Percentiles rank a stretch among this genome's conserved stretches.
phyloP scores from a whole-genome alignment of 805 yeast species.

The Candida ipomoeae region DNA sequence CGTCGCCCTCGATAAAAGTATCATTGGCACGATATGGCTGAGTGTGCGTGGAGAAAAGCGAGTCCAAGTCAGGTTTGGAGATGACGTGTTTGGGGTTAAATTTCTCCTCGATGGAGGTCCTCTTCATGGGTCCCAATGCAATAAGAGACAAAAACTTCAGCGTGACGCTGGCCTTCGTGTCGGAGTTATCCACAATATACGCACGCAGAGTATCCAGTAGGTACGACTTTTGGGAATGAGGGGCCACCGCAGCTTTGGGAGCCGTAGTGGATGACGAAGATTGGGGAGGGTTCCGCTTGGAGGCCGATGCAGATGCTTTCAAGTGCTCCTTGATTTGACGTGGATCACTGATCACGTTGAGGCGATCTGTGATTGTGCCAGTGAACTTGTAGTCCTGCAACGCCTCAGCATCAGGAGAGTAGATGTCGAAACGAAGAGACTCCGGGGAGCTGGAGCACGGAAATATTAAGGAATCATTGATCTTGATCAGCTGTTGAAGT shows the following conservation, averaged over 20 bases:
- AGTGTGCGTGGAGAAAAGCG: conserved; percentile 28
- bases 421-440: conserved; percentile 34
- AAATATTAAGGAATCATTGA: conserved; percentile 23
- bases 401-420: conserved; percentile 15
- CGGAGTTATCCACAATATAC: conserved; percentile 9
- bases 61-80: conserved; percentile 11
- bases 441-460: conserved; percentile 35
- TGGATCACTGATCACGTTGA: conserved; percentile 30
- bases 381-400: conserved; percentile 17
- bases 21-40: conserved; percentile 26
- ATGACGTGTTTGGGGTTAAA: conserved; percentile 8
- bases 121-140: conserved; percentile 19
- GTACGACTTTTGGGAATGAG: conserved; percentile 1
- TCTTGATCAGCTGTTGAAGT: conserved; percentile 26
- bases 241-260: neutral
- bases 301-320: conserved; percentile 2
- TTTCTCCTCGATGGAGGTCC: conserved; percentile 6
- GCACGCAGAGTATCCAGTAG: conserved; percentile 10
- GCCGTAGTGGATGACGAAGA: neutral
- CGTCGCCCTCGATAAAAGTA: conserved; percentile 26
- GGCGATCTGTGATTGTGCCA: conserved; percentile 30
- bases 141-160: conserved; percentile 14
- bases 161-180: conserved; percentile 6
- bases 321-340: conserved; percentile 23
- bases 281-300: neutral